Evolutionary conservation across 306 rosid genomes (phyloP).

Genomic region (Herpetospermum pedunculosum): DNA sequence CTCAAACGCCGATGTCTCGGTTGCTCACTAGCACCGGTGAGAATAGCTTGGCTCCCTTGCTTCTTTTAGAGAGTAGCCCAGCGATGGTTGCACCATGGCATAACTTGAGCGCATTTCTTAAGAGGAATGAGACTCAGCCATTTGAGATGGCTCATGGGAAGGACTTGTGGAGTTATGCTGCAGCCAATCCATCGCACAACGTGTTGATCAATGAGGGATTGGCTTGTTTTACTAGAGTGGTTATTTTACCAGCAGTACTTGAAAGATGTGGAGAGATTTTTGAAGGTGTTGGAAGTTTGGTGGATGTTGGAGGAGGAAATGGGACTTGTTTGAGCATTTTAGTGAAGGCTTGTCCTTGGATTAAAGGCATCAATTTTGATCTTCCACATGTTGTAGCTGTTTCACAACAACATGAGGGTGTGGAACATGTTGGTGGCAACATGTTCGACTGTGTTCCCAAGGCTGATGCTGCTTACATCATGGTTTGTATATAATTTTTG

Average conservation of each 20-base stretch:
- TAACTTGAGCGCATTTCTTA: slow-evolving; percentile 10
- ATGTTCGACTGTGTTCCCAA: slow-evolving; percentile 50
- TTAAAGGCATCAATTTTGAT: slow-evolving; percentile 53
- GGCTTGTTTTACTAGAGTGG: slow-evolving; percentile 39
- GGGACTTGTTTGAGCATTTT: slow-evolving; percentile 33
- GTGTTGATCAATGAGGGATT: slow-evolving; percentile 43
- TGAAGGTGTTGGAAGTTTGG: slow-evolving; percentile 33
- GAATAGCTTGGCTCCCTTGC: slow-evolving; percentile 9
- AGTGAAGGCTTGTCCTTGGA: slow-evolving; percentile 29
- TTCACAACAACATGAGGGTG: slow-evolving; percentile 10
- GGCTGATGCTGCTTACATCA: slow-evolving; percentile 47
- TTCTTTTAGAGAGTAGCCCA: slow-evolving; percentile 12
- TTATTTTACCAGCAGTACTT: slow-evolving; percentile 17
- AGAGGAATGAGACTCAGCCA: background rate
- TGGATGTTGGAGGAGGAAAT: slow-evolving; percentile 71
- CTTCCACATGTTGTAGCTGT: slow-evolving; percentile 45
- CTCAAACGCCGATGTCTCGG: slow-evolving; percentile 22
- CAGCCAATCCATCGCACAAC: slow-evolving; percentile 20
- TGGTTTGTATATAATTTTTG: too few relatives aligned
- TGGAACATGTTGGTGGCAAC: slow-evolving; percentile 43
- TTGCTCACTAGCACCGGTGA: slow-evolving; percentile 3
- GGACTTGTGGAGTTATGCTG: slow-evolving; percentile 37
- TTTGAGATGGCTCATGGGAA: slow-evolving; percentile 37
- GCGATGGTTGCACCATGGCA: slow-evolving; percentile 25
- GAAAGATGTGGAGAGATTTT: slow-evolving; percentile 25